Base-by-base conservation (phyloP, 768 basidiomycete species). In the Termitomyces bulborhizus region DNA sequence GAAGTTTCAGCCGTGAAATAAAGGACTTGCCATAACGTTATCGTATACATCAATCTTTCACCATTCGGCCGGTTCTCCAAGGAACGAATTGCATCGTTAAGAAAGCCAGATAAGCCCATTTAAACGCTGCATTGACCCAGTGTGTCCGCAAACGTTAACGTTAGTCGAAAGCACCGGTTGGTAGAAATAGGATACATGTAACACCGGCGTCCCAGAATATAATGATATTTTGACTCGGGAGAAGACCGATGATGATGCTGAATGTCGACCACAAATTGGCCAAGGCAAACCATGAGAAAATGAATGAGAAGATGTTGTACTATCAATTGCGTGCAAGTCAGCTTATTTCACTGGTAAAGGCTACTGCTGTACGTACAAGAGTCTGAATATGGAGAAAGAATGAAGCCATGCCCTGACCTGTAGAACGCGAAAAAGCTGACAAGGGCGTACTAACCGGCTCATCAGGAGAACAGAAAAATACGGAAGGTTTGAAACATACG, bases 381-480 rank as follows among this genome's bases (percentile, higher is more conserved):
- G 85, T 94, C 71, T 98, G 96, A 46, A 99, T 65, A 66, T 98
- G 95, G 69, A 99, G 85, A 77, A 98, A 93, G 76, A 98, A 96
- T 80, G 51, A 91, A 79, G 27, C 89, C 89, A 64, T 98, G 95
- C 12, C 85, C 82, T 29, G 90, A 93, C 61, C 78, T 80, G 72
- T 97, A 98, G 50, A 96, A 79, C 59, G 81, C 79, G 77, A 88
- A 91, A 75, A 96, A 98, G 72, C 96, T 90, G 64, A 93, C 88
- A n/a, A 97, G 71, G 6, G 93, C 85, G 70, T 96, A 96, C 86
- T 93, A 53, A n/a, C 59, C 37, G 45, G 51, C 26, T 18, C 40
- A 53, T 58, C 37, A 50, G 48, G 16, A 29, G 42, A 52, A 21
- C 41, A 2, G 6, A 43, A 48, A 39, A 21, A 37, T 15, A 42